Conservation (phyloP, 495 filamentous ascomycete species). For the Oidiodendron maius region DNA sequence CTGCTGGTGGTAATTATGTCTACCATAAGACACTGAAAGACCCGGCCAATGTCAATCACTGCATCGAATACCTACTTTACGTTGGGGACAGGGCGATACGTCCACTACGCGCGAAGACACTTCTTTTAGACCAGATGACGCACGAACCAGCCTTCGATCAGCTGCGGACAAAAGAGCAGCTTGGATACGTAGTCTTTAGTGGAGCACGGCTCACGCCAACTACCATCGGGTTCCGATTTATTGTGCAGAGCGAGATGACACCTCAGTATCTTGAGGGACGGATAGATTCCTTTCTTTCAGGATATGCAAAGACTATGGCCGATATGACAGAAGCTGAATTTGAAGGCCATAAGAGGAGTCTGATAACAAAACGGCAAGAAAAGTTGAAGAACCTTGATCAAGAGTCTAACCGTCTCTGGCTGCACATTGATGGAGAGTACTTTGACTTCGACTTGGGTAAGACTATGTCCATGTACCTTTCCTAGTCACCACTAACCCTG, state of each 20-base stretch:
- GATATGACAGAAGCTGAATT: slow-evolving; percentile 83
- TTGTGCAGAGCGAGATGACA: slow-evolving; percentile 90
- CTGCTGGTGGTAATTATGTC: slow-evolving; percentile 72
- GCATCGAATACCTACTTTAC: slow-evolving; percentile 86
- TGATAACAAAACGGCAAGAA: slow-evolving; percentile 84
- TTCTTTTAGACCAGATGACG: slow-evolving; percentile 84
- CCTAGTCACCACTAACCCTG: slow-evolving; percentile 17
- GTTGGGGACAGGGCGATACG: slow-evolving; percentile 69
- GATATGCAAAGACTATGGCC: slow-evolving; percentile 56
- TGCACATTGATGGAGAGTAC: slow-evolving; percentile 75
- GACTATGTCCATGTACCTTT: slow-evolving; percentile 21
- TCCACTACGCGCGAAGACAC: slow-evolving; percentile 61
- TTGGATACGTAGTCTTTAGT: slow-evolving; percentile 93
- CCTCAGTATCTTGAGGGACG: slow-evolving; percentile 77
- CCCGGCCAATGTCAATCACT: slow-evolving; percentile 91
- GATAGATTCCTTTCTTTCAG: slow-evolving; percentile 75
- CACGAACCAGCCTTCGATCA: slow-evolving; percentile 93
- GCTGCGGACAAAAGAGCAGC: slow-evolving; percentile 92
- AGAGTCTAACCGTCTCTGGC: slow-evolving; percentile 79
- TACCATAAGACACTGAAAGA: slow-evolving; percentile 79
- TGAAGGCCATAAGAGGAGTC: slow-evolving; percentile 81
- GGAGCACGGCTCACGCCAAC: slow-evolving; percentile 62
- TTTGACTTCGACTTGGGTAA: slow-evolving; percentile 82
- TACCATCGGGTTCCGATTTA: slow-evolving; percentile 77
- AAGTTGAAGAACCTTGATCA: slow-evolving; percentile 88